A percentile compares a stretch with the other conserved stretches of the same genome.
phyloP scores from a whole-genome alignment of 352 stramenopile species.

The Phytophthora pinifolia region DNA sequence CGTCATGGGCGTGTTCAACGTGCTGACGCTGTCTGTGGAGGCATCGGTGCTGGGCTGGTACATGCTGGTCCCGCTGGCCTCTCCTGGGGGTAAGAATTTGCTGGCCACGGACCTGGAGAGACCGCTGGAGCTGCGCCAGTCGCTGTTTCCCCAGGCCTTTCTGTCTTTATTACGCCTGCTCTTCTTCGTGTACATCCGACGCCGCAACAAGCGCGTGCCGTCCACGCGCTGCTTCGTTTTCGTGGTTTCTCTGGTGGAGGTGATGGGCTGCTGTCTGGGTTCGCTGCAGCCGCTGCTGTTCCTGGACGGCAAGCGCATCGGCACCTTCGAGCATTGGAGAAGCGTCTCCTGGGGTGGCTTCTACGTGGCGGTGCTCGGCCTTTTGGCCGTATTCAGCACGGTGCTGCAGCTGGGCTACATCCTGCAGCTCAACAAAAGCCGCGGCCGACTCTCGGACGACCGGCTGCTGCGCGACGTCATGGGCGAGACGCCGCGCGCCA shows the following conservation, averaged over 20 bases:
- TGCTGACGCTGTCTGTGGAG: slow-evolving; percentile 58
- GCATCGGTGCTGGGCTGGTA: slow-evolving; percentile 63
- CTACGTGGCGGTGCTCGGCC: slow-evolving; percentile 61
- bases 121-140: slow-evolving; percentile 63
- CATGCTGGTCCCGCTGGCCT: slow-evolving; percentile 38
- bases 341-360: slow-evolving; percentile 42
- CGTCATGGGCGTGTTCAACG: slow-evolving; percentile 70
- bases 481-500: slow-evolving; percentile 32
- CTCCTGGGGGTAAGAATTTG: slow-evolving; percentile 27
- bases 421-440: slow-evolving; percentile 75
- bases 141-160: slow-evolving; percentile 52
- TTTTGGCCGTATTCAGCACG: slow-evolving; percentile 48
- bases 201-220: slow-evolving; percentile 67
- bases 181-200: slow-evolving; percentile 72
- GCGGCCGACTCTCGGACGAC: slow-evolving; percentile 59
- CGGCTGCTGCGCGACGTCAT: slow-evolving; percentile 66
- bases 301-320: slow-evolving; percentile 40
- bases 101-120: slow-evolving; percentile 39
- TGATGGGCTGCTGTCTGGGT: slow-evolving; percentile 38
- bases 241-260: slow-evolving; percentile 66
- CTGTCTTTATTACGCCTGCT: slow-evolving; percentile 53
- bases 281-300: slow-evolving; percentile 72
- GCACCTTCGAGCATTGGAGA: slow-evolving; percentile 52
- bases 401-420: slow-evolving; percentile 75
- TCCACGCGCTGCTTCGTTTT: slow-evolving; percentile 82